Evolutionary conservation across 768 basidiomycete species (phyloP).

Genomic region (Glaciozyma martinii): DNA sequence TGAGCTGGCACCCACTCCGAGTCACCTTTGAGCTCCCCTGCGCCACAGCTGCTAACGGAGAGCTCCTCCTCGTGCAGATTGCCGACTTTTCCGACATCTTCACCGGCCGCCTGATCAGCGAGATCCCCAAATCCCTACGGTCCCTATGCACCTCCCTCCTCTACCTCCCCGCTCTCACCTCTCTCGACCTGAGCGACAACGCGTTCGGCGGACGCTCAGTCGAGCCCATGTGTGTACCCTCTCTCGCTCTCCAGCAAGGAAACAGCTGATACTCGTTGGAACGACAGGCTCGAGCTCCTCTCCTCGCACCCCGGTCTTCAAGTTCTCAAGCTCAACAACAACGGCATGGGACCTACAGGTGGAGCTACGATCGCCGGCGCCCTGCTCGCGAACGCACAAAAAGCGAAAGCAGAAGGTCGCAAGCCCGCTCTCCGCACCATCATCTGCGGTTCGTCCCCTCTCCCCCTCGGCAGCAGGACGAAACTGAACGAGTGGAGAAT

Average conservation of each 20-base stretch:
- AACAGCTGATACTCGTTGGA: neutral
- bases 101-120: slow-evolving; percentile 87
- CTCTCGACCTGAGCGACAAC: slow-evolving; percentile 88
- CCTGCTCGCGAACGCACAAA: slow-evolving; percentile 61
- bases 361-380: slow-evolving; percentile 79
- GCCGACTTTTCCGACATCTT: slow-evolving; percentile 97
- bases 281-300: slow-evolving; percentile 30
- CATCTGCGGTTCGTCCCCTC: slow-evolving; percentile 54
- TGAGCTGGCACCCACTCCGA: neutral
- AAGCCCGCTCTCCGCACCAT: slow-evolving; percentile 65
- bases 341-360: slow-evolving; percentile 85
- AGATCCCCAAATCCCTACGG: slow-evolving; percentile 82
- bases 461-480: neutral
- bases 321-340: slow-evolving; percentile 86
- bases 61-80: slow-evolving; percentile 47
- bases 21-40: neutral
- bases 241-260: slow-evolving; percentile 58
- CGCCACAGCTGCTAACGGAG: neutral
- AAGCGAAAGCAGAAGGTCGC: slow-evolving; percentile 58
- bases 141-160: slow-evolving; percentile 81
- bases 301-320: slow-evolving; percentile 61
- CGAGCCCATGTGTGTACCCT: slow-evolving; percentile 69
- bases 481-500: neutral
- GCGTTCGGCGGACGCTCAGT: slow-evolving; percentile 93
- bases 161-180: slow-evolving; percentile 66